phyloP scores from a whole-genome alignment of 23 red algal genomes.

The Gracilariopsis chorda region DNA sequence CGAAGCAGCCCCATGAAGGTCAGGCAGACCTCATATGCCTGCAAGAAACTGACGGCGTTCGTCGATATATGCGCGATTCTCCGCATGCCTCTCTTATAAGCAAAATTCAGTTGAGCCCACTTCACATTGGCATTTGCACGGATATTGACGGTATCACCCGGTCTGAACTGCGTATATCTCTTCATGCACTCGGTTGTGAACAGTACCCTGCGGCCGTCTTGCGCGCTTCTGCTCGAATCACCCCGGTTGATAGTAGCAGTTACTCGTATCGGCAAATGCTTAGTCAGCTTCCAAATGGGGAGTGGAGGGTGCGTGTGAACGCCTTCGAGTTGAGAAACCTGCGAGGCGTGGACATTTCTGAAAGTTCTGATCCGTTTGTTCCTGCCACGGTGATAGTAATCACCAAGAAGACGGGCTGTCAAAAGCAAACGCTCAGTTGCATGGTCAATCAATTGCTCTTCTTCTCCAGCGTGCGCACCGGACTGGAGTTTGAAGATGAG shows the following conservation, averaged over 20 bases:
- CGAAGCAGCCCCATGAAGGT: too few relatives aligned
- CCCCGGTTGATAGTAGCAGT: conserved; percentile 24
- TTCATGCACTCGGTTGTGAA: conserved; percentile 25
- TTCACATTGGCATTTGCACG: conserved; percentile 18
- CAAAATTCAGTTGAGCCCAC: conserved; percentile 32
- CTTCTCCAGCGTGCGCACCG: conserved; percentile 44
- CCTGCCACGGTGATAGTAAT: conserved; percentile 17
- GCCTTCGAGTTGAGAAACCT: conserved; percentile 59
- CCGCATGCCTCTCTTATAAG: conserved; percentile 9
- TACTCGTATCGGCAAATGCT: conserved; percentile 74
- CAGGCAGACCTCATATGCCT: too few relatives aligned
- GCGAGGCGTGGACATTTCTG: conserved; percentile 28
- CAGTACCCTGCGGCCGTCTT: conserved; percentile 62
- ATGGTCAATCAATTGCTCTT: conserved; percentile 71
- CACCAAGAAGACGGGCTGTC: conserved; percentile 46
- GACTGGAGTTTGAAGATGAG: conserved; percentile 57
- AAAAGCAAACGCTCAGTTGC: conserved; percentile 47
- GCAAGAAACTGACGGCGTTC: conserved; percentile 50
- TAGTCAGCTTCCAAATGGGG: conserved; percentile 39
- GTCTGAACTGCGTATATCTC: conserved; percentile 48
- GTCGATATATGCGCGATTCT: conserved; percentile 43
- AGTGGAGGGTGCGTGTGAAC: conserved; percentile 67
- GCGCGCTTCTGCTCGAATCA: conserved; percentile 8
- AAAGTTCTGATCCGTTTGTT: conserved; percentile 66
- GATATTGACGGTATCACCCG: conserved; percentile 8